phyloP scores from a whole-genome alignment of 805 yeast species.

The Torulaspora quercuum region DNA sequence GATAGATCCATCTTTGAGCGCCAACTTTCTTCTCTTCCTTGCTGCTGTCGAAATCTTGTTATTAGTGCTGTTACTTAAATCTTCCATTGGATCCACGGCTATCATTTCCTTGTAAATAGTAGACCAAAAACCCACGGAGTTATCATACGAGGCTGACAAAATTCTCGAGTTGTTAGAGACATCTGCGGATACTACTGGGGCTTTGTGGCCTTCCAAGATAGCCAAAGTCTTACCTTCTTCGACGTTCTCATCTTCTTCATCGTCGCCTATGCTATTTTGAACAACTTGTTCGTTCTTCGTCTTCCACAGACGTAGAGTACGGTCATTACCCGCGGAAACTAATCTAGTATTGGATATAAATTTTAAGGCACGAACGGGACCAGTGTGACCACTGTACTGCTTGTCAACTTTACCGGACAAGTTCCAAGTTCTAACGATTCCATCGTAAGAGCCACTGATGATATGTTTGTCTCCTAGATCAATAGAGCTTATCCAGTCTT shows the following conservation, averaged over 20 bases:
- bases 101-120: slow-evolving; percentile 82
- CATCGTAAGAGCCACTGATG: slow-evolving; percentile 90
- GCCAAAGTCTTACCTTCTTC: slow-evolving; percentile 77
- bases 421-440: slow-evolving; percentile 87
- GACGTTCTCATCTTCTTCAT: slow-evolving; percentile 46
- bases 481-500: slow-evolving; percentile 88
- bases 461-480: slow-evolving; percentile 48
- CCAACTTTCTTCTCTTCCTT: slow-evolving; percentile 82
- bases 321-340: slow-evolving; percentile 84
- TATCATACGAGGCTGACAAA: slow-evolving; percentile 81
- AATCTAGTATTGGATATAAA: slow-evolving; percentile 75
- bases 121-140: slow-evolving; percentile 82
- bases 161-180: slow-evolving; percentile 59
- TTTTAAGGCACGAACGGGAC: slow-evolving; percentile 76
- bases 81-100: slow-evolving; percentile 48
- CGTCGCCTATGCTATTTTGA: slow-evolving; percentile 25
- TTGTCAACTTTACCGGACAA: slow-evolving; percentile 73
- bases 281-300: slow-evolving; percentile 43
- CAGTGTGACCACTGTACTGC: slow-evolving; percentile 84
- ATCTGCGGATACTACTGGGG: slow-evolving; percentile 75
- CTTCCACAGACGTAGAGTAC: slow-evolving; percentile 86
- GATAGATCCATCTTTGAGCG: slow-evolving; percentile 68
- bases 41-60: slow-evolving; percentile 67
- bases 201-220: slow-evolving; percentile 84
- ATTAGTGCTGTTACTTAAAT: slow-evolving; percentile 38